Conservation (phyloP, 75 land plant genomes). For the Picea glauca region DNA sequence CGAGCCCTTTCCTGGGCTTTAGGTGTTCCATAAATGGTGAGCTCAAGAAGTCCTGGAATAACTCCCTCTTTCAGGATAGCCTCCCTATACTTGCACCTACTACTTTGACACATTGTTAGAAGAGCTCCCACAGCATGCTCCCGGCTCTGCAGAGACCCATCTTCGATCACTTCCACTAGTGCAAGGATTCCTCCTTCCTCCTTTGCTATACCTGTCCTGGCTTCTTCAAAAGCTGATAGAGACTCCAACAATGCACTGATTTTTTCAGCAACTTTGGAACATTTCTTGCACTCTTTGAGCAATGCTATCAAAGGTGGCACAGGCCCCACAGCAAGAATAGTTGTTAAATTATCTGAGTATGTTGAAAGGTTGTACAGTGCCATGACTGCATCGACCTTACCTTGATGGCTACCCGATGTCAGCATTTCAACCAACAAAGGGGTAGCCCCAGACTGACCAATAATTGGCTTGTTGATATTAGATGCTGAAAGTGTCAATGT, state of each 20-base stretch:
- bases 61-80: slow-evolving; percentile 76
- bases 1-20: slow-evolving; percentile 52
- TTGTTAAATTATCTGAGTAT: slow-evolving; percentile 30
- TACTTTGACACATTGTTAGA: slow-evolving; percentile 58
- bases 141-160: slow-evolving; percentile 57
- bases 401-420: slow-evolving; percentile 46
- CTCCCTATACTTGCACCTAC: slow-evolving; percentile 51
- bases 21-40: slow-evolving; percentile 73
- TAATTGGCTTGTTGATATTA: slow-evolving; percentile 46
- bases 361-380: slow-evolving; percentile 77
- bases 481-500: slow-evolving; percentile 73
- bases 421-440: slow-evolving; percentile 66
- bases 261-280: slow-evolving; percentile 66
- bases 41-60: slow-evolving; percentile 80
- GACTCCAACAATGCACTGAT: slow-evolving; percentile 56
- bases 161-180: slow-evolving; percentile 75
- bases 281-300: slow-evolving; percentile 53
- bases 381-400: slow-evolving; percentile 62
- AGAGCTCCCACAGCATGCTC: slow-evolving; percentile 73
- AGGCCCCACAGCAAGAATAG: slow-evolving; percentile 38
- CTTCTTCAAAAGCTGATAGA: slow-evolving; percentile 59
- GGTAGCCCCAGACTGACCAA: slow-evolving; percentile 58
- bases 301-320: slow-evolving; percentile 43
- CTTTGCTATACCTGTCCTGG: slow-evolving; percentile 33
- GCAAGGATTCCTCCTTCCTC: slow-evolving; percentile 72